Conservation (phyloP, 2,329 filamentous ascomycete genomes). For the Amylocarpus encephaloides region DNA sequence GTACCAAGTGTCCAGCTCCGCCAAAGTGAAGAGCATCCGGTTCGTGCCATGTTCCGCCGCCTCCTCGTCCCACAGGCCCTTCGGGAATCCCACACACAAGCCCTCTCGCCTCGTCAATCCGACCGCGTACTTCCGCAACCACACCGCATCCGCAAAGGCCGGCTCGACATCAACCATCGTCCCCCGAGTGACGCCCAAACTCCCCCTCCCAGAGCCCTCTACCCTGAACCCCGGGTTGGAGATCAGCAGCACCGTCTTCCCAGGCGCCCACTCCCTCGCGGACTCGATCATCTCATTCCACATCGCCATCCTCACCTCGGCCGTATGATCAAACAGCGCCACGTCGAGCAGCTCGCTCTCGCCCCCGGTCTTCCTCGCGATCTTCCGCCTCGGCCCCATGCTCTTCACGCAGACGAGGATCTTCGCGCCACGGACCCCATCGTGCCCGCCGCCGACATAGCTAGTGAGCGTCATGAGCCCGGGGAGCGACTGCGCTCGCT, state of each 20-base stretch:
- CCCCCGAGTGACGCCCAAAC: constrained; percentile 33
- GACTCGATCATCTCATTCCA: constrained; percentile 46
- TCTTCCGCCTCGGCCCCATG: constrained; percentile 45
- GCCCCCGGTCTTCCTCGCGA: constrained; percentile 42
- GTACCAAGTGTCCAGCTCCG: constrained; percentile 38
- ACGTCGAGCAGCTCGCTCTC: constrained; percentile 43
- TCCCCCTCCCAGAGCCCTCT: constrained; percentile 19
- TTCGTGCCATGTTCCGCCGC: constrained; percentile 30
- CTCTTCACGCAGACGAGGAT: constrained; percentile 53
- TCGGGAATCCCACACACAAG: constrained; percentile 43
- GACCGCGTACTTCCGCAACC: constrained; percentile 45
- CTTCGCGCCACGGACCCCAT: constrained; percentile 41
- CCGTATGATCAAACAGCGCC: constrained; percentile 51
- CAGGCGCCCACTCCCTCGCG: constrained; percentile 39
- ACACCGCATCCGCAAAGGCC: constrained; percentile 44
- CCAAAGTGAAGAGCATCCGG: constrained; percentile 36
- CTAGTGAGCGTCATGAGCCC: constrained; percentile 51
- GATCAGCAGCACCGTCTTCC: constrained; percentile 45
- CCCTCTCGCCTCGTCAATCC: constrained; percentile 43
- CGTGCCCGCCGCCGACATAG: constrained; percentile 48
- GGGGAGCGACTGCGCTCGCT: constrained; percentile 32
- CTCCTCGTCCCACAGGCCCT: constrained; percentile 35
- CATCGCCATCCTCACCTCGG: constrained; percentile 45
- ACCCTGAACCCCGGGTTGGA: constrained; percentile 29
- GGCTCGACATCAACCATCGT: constrained; percentile 53